Evolutionary conservation across 345 rosid genomes (phyloP).

Genomic region (Salix suchowensis): DNA sequence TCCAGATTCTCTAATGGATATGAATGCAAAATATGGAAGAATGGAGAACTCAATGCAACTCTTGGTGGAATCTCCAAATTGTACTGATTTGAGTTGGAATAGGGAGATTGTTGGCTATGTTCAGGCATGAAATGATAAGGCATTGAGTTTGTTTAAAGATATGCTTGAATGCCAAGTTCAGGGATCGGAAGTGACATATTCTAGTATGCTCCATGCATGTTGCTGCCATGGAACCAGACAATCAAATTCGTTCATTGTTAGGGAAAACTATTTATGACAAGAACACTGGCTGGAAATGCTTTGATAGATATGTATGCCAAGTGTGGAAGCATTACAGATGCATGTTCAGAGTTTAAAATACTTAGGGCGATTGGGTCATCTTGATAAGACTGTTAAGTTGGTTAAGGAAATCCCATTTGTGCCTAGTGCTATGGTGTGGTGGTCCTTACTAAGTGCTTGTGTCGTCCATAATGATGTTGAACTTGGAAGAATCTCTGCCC

Average conservation of each 20-base stretch:
- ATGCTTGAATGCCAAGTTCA: slow-evolving; percentile 46
- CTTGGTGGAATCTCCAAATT: slow-evolving; percentile 41
- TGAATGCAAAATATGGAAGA: slow-evolving; percentile 69
- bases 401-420: slow-evolving; percentile 58
- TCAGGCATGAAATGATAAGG: slow-evolving; percentile 49
- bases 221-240: slow-evolving; percentile 68
- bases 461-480: slow-evolving; percentile 60
- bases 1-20: slow-evolving; percentile 77
- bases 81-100: slow-evolving; percentile 77
- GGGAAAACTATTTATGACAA: slow-evolving; percentile 55
- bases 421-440: slow-evolving; percentile 77
- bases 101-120: slow-evolving; percentile 74
- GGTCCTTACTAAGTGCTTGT: slow-evolving; percentile 83
- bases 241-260: slow-evolving; percentile 59
- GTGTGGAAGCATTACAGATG: slow-evolving; percentile 66
- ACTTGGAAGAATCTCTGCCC: slow-evolving; percentile 57
- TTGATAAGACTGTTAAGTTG: slow-evolving; percentile 59
- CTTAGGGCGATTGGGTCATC: slow-evolving; percentile 70
- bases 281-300: slow-evolving; percentile 52
- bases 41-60: slow-evolving; percentile 55
- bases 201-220: slow-evolving; percentile 65
- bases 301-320: slow-evolving; percentile 93
- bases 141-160: slow-evolving; percentile 52
- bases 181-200: slow-evolving; percentile 78
- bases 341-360: slow-evolving; percentile 51